phyloP scores from a whole-genome alignment of 108 stramenopile species.

The Cyclotella baltica region DNA sequence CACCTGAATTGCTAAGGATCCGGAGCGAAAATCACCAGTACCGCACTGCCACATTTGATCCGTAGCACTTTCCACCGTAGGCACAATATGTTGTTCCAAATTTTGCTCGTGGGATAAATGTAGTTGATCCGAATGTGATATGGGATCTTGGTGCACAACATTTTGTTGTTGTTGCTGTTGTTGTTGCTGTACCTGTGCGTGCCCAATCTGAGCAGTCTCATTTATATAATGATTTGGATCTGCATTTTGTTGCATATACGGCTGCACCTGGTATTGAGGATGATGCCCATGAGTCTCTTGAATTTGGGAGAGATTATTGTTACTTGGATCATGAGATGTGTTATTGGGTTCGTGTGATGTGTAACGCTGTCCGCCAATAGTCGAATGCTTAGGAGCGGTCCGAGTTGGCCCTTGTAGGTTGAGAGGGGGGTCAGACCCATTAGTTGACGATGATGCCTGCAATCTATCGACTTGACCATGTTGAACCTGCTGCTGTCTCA shows the following conservation, averaged over 20 bases:
- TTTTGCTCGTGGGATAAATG: neutral
- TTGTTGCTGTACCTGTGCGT: constrained; percentile 10
- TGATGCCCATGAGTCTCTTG: neutral
- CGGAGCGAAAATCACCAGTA: constrained; percentile 45
- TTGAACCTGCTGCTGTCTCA: constrained; percentile 1
- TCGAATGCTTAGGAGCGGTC: neutral
- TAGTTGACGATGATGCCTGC: neutral
- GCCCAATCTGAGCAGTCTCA: neutral
- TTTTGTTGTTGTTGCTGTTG: neutral
- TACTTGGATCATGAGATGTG: neutral
- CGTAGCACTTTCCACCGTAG: constrained; percentile 44
- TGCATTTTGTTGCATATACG: neutral
- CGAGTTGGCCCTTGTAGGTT: neutral
- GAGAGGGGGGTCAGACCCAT: constrained; percentile 7
- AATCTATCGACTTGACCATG: constrained; percentile 13
- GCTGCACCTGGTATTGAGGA: neutral
- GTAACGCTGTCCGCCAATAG: neutral
- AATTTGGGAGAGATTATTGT: neutral
- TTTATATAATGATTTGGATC: constrained; percentile 17
- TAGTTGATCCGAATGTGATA: constrained; percentile 24
- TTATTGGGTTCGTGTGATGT: neutral
- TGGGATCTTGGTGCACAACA: neutral
- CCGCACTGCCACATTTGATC: constrained; percentile 62
- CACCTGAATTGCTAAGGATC: constrained; percentile 46
- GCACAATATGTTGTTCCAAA: constrained; percentile 7